phyloP scores from a whole-genome alignment of 345 rosid genomes.

The Ailanthus altissimus region DNA sequence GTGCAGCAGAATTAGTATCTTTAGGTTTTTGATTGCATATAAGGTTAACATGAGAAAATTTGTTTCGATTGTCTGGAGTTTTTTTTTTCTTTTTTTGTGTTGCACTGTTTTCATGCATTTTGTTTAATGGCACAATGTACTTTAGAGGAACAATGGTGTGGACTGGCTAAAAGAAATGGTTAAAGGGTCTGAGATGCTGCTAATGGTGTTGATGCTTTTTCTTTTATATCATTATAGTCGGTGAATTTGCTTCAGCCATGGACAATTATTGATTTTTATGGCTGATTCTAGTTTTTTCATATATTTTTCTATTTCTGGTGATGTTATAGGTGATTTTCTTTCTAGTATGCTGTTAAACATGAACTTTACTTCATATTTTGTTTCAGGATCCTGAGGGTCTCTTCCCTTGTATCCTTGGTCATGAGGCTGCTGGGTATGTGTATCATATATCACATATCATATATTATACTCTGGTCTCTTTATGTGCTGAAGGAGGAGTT shows the following conservation, averaged over 20 bases:
- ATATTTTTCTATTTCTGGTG: neutral
- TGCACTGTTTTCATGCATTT: neutral
- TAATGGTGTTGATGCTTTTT: neutral
- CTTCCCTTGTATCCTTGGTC: conserved; percentile 96
- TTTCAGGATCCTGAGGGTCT: conserved; percentile 94
- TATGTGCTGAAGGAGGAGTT: neutral
- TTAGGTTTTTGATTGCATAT: neutral
- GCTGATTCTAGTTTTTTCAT: neutral
- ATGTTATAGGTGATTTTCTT: neutral
- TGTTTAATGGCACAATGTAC: neutral
- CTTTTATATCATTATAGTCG: neutral
- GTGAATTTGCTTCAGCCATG: neutral
- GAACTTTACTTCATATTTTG: conserved; percentile 14
- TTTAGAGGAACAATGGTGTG: neutral
- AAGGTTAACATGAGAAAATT: neutral
- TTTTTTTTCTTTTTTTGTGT: neutral
- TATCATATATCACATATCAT: neutral
- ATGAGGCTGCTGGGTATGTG: conserved; percentile 94
- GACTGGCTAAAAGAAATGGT: neutral
- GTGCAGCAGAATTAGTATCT: neutral
- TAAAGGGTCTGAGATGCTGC: conserved; percentile 1
- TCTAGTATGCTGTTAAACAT: neutral
- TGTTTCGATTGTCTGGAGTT: neutral
- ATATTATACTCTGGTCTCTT: conserved; percentile 6
- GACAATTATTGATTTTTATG: neutral